phyloP scores from a whole-genome alignment of 164 flowering plant genomes.

The Echeveria elegans region DNA sequence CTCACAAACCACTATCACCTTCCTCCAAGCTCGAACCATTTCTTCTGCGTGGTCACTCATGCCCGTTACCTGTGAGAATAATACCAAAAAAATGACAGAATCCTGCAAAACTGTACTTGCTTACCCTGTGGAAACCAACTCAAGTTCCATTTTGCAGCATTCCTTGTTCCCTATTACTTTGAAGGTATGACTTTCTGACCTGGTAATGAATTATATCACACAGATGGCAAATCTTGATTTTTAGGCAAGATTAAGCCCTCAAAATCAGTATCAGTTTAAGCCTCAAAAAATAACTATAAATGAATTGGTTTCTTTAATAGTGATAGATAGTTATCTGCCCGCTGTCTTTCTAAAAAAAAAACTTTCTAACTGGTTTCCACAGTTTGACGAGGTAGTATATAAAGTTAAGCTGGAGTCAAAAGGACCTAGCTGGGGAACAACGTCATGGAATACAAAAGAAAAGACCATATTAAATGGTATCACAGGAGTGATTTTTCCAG shows the following conservation, averaged over 20 bases:
- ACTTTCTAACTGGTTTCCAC: constrained; percentile 12
- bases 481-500: constrained; percentile 67
- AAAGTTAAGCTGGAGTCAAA: constrained; percentile 44
- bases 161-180: constrained; percentile 40
- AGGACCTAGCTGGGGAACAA: constrained; percentile 21
- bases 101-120: constrained; percentile 26
- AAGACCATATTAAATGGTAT: constrained; percentile 69
- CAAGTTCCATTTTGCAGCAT: constrained; percentile 22
- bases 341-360: background rate
- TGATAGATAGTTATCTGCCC: background rate
- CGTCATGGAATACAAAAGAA: constrained; percentile 27
- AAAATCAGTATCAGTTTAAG: background rate
- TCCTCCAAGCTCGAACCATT: constrained; percentile 12
- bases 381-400: constrained; percentile 80
- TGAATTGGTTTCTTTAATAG: background rate
- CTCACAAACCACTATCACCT: too few species aligned
- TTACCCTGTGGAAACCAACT: constrained; percentile 24
- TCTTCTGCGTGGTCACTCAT: constrained; percentile 19
- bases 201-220: background rate
- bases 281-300: too few species aligned
- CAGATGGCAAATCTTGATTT: background rate
- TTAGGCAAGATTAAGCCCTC: background rate
- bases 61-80: constrained; percentile 14
- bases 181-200: constrained; percentile 31
- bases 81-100: constrained; percentile 22